Conservation (phyloP, 1,284 basidiomycete genomes). For the Ustilago loliicola region DNA sequence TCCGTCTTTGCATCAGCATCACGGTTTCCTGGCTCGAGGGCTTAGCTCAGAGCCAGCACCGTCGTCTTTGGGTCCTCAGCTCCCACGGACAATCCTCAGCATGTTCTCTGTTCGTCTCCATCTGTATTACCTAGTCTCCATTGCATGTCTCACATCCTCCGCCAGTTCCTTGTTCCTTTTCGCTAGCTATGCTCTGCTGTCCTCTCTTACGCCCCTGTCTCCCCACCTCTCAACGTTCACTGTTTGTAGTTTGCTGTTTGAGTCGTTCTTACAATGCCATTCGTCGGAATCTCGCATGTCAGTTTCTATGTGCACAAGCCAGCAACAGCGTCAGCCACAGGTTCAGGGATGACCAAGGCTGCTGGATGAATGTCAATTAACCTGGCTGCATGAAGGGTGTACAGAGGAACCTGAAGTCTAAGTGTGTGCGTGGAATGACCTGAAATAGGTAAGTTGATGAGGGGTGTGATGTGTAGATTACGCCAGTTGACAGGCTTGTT, state of each 20-base stretch:
- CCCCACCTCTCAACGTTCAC: background rate
- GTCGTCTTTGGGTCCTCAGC: background rate
- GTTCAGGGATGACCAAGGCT: background rate
- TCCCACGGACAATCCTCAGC: conserved; percentile 3
- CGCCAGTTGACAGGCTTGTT: background rate
- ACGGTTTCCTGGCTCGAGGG: background rate
- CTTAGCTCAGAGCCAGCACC: background rate
- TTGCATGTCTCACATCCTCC: conserved; percentile 17
- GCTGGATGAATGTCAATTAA: conserved; percentile 7
- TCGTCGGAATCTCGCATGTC: background rate
- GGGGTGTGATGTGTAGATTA: background rate
- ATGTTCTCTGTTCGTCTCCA: conserved; percentile 11
- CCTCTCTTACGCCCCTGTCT: conserved; percentile 1
- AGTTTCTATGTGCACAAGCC: background rate
- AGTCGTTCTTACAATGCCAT: background rate
- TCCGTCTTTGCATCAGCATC: conserved; percentile 2
- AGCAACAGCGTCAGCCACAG: background rate
- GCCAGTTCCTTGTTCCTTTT: background rate
- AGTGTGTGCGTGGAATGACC: background rate
- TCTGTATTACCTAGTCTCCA: conserved; percentile 27
- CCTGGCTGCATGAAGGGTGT: conserved; percentile 6
- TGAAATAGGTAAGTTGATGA: conserved; percentile 3
- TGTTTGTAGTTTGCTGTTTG: background rate
- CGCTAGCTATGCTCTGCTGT: background rate
- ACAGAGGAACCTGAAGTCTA: conserved; percentile 7